Conservation (phyloP, 169 alveolate genomes). For the Babesia sp. region DNA sequence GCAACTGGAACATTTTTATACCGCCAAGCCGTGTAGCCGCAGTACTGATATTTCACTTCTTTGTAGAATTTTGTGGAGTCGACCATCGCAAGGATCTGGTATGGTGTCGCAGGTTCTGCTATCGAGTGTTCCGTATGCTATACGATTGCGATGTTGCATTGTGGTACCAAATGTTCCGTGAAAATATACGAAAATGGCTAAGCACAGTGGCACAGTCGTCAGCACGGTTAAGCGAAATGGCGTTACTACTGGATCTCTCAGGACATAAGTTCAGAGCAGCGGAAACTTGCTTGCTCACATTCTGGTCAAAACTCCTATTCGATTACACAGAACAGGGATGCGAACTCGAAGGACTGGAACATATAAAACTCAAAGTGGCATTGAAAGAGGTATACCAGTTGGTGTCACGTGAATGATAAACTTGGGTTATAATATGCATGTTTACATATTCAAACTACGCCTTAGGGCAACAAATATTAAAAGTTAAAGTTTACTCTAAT, state of each 20-base stretch:
- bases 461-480: background rate
- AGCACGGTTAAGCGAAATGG: constrained; percentile 45
- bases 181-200: constrained; percentile 40
- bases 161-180: constrained; percentile 62
- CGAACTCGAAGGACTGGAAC: constrained; percentile 11
- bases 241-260: constrained; percentile 24
- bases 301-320: constrained; percentile 36
- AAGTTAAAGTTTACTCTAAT: constrained; percentile 27
- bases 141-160: constrained; percentile 65
- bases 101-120: constrained; percentile 70
- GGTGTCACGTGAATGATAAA: background rate
- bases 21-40: constrained; percentile 69
- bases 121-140: constrained; percentile 50
- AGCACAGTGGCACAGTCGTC: constrained; percentile 25
- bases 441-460: background rate
- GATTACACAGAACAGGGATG: constrained; percentile 17
- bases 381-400: constrained; percentile 2
- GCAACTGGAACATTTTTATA: constrained; percentile 62
- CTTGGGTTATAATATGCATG: background rate
- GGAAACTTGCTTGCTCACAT: constrained; percentile 28
- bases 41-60: constrained; percentile 58
- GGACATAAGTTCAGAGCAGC: constrained; percentile 48
- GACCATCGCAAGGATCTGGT: constrained; percentile 49
- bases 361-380: background rate
- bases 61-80: constrained; percentile 42